Evolutionary conservation across 768 basidiomycete genomes (phyloP), one percentile per base, ranked within the genome.

Genomic region (Lactarius hatsudake): DNA sequence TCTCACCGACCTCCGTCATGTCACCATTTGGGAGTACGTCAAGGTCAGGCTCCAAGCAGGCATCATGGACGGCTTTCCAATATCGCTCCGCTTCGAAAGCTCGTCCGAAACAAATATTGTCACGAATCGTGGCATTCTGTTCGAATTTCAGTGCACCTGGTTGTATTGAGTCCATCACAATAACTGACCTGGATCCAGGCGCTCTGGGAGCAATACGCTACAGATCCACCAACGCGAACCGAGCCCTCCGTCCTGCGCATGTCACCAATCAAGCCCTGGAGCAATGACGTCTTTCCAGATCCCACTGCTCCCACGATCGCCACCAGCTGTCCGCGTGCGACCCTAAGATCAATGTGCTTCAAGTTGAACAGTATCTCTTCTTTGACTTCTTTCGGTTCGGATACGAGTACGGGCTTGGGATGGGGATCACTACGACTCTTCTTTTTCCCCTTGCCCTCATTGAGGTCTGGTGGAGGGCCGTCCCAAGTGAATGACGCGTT

Each of bases 401-500:
- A 42, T 26, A 20, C 18, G 1, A 45, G 42, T 7, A 68, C 62
- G 28, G 70, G 72, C 6, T 73, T 51, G 2, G 48, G 36, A 34
- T 2, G 32, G 59, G 51, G 23, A 23, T 45, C 63, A 56, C 61
- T 65, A 67, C 59, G 32, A 1, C 32, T 13, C 40, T 59, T 66
- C 40, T 63, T 67, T 48, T 64, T 68, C n/a, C 68, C 69, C 67
- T 74, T 73, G 59, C 34, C 71, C 43, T 72, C 78, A 36, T 78
- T 81, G 0, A 72, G 72, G 51, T 86, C 83, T 1, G 84, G 83
- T 0, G 88, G 86, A 1, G 89, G 85, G 5, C 86, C 83, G 72
- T 97, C 95, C 96, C 96, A 98, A 1, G 87, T 87, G 78, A 96
- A 96, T 13, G 86, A 83, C 6, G 86, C 94, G 62, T 83, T 81